Conservation (phyloP, 1,139 yeast genomes). For the Chernovozyma aurita region DNA sequence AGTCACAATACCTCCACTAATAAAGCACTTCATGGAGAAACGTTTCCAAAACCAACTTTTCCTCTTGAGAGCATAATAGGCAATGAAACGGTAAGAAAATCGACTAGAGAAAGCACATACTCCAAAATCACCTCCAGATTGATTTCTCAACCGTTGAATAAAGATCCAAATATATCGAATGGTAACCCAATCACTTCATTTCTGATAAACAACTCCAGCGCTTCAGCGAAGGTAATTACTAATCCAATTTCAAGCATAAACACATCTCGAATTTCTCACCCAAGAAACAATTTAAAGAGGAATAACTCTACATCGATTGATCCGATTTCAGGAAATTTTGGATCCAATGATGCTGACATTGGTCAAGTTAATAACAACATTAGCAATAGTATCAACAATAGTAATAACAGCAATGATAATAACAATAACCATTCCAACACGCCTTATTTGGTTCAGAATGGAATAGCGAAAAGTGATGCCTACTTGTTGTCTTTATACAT, state of each 20-base stretch:
- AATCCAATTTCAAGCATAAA: constrained; percentile 2
- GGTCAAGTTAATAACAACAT: not conserved
- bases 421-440: not conserved
- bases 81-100: constrained; percentile 9
- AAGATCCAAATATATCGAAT: constrained; percentile 5
- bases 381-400: not conserved
- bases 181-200: not conserved
- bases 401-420: not conserved
- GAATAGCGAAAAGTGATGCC: constrained; percentile 23
- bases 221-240: not conserved
- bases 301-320: constrained; percentile 18
- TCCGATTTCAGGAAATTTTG: not conserved
- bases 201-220: not conserved
- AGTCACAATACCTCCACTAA: not conserved
- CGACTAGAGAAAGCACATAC: constrained; percentile 27
- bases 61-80: constrained; percentile 16
- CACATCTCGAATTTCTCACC: constrained; percentile 4
- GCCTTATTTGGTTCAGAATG: not conserved
- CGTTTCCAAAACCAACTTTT: constrained; percentile 31
- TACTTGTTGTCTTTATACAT: constrained; percentile 51
- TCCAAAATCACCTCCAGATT: constrained; percentile 52
- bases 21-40: constrained; percentile 1
- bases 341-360: not conserved
- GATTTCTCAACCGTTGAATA: constrained; percentile 14
- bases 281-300: constrained; percentile 22